Evolutionary conservation across 2,329 filamentous ascomycete species (phyloP).

Genomic region (Fusarium pseudograminearum): DNA sequence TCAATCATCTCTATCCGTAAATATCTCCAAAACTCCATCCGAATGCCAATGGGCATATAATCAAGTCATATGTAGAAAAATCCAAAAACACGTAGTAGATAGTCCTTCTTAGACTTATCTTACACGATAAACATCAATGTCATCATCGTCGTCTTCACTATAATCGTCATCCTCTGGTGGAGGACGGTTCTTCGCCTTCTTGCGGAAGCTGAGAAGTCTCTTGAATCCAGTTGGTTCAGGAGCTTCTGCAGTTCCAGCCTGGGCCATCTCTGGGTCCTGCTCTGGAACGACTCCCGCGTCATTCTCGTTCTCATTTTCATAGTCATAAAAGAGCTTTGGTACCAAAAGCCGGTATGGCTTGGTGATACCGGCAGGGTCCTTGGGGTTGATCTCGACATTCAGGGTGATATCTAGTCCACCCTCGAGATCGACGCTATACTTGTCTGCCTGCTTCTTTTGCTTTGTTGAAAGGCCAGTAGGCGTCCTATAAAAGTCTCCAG

Average conservation of each 20-base stretch:
- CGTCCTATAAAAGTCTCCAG: constrained; percentile 71
- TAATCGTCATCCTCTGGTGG: constrained; percentile 44
- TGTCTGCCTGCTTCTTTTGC: constrained; percentile 66
- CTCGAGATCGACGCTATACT: constrained; percentile 77
- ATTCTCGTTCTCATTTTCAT: constrained; percentile 58
- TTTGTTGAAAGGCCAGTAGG: constrained; percentile 76
- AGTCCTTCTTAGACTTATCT: constrained; percentile 26
- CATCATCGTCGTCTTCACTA: constrained; percentile 46
- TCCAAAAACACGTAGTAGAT: constrained; percentile 17
- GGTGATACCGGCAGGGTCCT: constrained; percentile 89
- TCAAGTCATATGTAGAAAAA: constrained; percentile 12
- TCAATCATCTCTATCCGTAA: neutral
- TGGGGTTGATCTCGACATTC: constrained; percentile 88
- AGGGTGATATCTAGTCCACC: constrained; percentile 87
- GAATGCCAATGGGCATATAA: constrained; percentile 25
- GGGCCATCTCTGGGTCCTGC: constrained; percentile 25
- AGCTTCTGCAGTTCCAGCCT: constrained; percentile 24
- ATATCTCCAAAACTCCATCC: constrained; percentile 17
- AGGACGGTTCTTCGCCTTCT: constrained; percentile 49
- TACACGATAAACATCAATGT: constrained; percentile 39
- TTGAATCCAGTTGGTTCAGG: constrained; percentile 56
- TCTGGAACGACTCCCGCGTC: constrained; percentile 55
- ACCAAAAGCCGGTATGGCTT: constrained; percentile 88
- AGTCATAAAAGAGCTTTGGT: constrained; percentile 77
- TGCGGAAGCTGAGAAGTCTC: constrained; percentile 60